Evolutionary conservation across 1,139 yeast genomes (phyloP), one percentile per base, ranked within the genome.

Genomic region (Geotrichum phurueaensis): DNA sequence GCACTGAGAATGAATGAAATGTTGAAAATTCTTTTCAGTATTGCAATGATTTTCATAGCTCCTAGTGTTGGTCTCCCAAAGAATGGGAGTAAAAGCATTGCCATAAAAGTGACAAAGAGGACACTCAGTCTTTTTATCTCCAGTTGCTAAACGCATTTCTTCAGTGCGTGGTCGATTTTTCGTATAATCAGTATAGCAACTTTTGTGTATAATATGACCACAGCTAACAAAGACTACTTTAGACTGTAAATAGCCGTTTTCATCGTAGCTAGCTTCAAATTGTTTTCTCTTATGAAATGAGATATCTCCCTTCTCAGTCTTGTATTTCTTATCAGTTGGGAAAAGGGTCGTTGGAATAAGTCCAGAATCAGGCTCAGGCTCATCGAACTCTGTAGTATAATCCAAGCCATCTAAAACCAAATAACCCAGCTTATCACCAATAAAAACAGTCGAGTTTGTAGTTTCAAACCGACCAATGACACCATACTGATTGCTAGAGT

Each of bases 151-250:
- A 36, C 10, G 13, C 18, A 36, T 1, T 12, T 36, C n/a, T n/a
- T 2, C 5, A n/a, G n/a, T 36, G 36, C 81, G 70, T 67, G 82
- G 87, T 43, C 86, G 80, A 13, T 84, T 78, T 57, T 78, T 78
- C 68, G 84, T 75, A 69, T 84, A 89, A 62, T 85, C 84, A 61
- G 82, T 72, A 67, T 86, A 88, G 70, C 99, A 94, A 45, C 82
- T 80, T 65, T 82, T 84, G 72, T 94, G 99, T 85, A 94, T 87
- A 0, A 96, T 96, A 74, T 94, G 99, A 0, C 97, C 96, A 76
- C 99, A 94, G 58, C 96, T 86, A 67, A 86, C 25, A 36, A 54
- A 33, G 13, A 45, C 51, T 36, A 15, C 18, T 36, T 36, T 36
- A 3, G 18, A 13, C 6, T 36, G 18, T 15, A 36, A 15, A 36